These are phyloP conservation scores for Phyllosticta ampelicida DNA, from an alignment of 2,329 filamentous ascomycete genomes.

Conservation along the genomic window DNA sequence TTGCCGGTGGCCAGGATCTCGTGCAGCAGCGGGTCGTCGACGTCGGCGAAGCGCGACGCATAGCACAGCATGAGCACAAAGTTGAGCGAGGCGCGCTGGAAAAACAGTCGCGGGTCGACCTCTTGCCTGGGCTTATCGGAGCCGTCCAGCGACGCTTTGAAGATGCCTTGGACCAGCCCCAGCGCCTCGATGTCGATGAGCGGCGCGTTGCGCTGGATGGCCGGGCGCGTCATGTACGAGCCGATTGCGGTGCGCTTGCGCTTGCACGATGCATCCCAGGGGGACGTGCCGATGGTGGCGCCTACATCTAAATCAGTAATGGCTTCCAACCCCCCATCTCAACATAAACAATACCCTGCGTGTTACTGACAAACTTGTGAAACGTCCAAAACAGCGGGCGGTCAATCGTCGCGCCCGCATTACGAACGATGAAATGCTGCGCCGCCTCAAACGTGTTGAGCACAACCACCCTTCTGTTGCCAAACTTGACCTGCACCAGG, in stretches of 20 bases:
- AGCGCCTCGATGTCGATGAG: slow-evolving; percentile 6
- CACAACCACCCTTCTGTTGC: not conserved
- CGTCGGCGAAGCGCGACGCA: slow-evolving; percentile 2
- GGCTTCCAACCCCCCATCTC: not conserved
- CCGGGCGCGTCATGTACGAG: slow-evolving; percentile 7
- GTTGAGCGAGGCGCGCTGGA: slow-evolving; percentile 7
- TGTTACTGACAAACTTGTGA: slow-evolving; percentile 2
- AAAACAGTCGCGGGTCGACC: slow-evolving; percentile 2
- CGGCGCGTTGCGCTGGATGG: not conserved
- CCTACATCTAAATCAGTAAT: not conserved
- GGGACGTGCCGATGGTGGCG: slow-evolving; percentile 6
- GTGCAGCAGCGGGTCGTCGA: slow-evolving; percentile 4
- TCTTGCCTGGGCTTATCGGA: not conserved
- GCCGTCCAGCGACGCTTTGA: not conserved
- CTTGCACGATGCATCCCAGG: slow-evolving; percentile 8
- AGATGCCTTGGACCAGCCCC: slow-evolving; percentile 1
- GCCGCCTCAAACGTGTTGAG: slow-evolving; percentile 6
- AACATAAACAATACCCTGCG: slow-evolving; percentile 5
- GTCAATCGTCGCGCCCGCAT: slow-evolving; percentile 6
- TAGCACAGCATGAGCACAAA: slow-evolving; percentile 7
- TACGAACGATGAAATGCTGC: slow-evolving; percentile 4
- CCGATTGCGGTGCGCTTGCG: slow-evolving; percentile 10
- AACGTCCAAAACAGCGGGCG: slow-evolving; percentile 6
- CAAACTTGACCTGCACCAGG: slow-evolving; percentile 6
- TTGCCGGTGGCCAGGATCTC: slow-evolving; percentile 3